Evolutionary conservation across 176 grass and related monocot genomes (phyloP).

Genomic region (Chloris gayana): DNA sequence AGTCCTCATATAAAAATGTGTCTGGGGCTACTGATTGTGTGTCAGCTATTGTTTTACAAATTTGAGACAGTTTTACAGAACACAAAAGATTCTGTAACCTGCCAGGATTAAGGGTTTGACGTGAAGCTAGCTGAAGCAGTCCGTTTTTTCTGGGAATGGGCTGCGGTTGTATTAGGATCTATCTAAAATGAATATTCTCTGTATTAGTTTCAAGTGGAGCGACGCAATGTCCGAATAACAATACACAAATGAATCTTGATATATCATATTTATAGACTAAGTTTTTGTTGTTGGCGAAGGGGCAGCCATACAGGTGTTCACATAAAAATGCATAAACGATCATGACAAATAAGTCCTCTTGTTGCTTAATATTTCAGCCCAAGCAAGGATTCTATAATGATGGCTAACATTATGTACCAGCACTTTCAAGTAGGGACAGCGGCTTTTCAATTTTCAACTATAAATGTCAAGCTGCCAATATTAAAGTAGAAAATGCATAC

Average conservation of each 20-base stretch:
- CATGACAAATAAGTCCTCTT: background rate
- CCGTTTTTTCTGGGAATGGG: background rate
- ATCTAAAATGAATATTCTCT: background rate
- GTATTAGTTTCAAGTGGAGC: background rate
- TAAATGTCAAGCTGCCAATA: background rate
- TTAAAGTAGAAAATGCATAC: slow-evolving; percentile 48
- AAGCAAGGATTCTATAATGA: background rate
- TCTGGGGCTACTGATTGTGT: background rate
- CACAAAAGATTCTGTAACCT: background rate
- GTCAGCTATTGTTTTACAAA: background rate
- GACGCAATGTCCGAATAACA: background rate
- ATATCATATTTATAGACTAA: slow-evolving; percentile 20
- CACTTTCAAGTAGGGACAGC: background rate
- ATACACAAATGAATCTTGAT: slow-evolving; percentile 10
- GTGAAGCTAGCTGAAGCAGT: background rate
- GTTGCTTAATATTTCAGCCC: slow-evolving; percentile 16
- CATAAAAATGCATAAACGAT: background rate
- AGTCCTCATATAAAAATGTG: background rate
- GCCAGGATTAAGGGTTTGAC: background rate
- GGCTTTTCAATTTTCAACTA: background rate
- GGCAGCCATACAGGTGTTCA: background rate
- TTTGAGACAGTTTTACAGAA: background rate
- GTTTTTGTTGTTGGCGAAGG: background rate
- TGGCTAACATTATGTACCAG: background rate
- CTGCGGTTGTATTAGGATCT: background rate